These are phyloP conservation scores for Begonia loranthoides DNA, from an alignment of 306 rosid species.

Conservation along the genomic window DNA sequence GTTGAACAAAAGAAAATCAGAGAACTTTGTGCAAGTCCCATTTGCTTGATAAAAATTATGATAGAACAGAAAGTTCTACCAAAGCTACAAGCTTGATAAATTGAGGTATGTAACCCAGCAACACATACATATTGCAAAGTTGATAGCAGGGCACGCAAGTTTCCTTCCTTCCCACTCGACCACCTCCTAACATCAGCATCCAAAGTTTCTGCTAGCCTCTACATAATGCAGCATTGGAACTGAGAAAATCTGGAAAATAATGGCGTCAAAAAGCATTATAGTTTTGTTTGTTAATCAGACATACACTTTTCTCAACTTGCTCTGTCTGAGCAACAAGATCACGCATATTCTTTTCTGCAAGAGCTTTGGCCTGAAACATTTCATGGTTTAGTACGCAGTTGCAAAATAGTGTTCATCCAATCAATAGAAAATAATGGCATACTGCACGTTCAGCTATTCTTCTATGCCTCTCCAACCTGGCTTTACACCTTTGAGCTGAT, in stretches of 20 bases:
- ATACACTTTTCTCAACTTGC: slow-evolving; percentile 80
- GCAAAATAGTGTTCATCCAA: slow-evolving; percentile 5
- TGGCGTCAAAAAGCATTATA: no score
- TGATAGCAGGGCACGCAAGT: slow-evolving; percentile 90
- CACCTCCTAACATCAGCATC: slow-evolving; percentile 96
- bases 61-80: no score
- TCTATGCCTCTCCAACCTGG: slow-evolving; percentile 81
- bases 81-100: no score
- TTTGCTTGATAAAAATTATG: no score
- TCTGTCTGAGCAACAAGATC: slow-evolving; percentile 78
- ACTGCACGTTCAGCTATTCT: slow-evolving; percentile 94
- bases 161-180: slow-evolving; percentile 99
- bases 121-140: slow-evolving; percentile 94
- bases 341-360: slow-evolving; percentile 77
- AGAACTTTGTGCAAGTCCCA: no score
- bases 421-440: slow-evolving; percentile 19
- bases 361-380: slow-evolving; percentile 73
- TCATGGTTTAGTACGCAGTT: slow-evolving; percentile 7
- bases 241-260: no score
- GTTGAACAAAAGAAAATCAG: no score
- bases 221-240: slow-evolving; percentile 24
- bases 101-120: neutral
- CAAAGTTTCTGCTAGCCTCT: slow-evolving; percentile 88
- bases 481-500: slow-evolving; percentile 92
- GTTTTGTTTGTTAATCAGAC: no score